Percentiles rank a stretch among this genome's conserved stretches.
Evolutionary conservation across 306 rosid genomes (phyloP).

Genomic region (Cucumis melo): DNA sequence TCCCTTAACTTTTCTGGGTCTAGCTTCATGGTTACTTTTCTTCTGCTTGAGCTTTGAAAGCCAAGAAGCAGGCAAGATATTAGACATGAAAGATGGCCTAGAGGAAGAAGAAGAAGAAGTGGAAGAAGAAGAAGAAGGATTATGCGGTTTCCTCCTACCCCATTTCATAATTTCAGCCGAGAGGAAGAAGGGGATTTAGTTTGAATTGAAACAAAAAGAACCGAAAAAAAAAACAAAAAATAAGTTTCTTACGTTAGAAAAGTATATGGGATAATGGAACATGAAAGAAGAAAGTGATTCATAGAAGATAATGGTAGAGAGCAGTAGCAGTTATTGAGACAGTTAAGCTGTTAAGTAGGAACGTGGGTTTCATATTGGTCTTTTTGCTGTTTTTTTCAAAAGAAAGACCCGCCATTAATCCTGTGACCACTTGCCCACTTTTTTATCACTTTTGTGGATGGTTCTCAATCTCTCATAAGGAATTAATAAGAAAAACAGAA

Average conservation of each 20-base stretch:
- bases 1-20: constrained; percentile 19
- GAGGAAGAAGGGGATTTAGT: not conserved
- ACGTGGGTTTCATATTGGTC: constrained; percentile 52
- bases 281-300: constrained; percentile 4
- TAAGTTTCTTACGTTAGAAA: not conserved
- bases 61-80: constrained; percentile 56
- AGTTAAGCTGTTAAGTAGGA: constrained; percentile 44
- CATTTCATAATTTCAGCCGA: constrained; percentile 33
- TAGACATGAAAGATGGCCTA: constrained; percentile 43
- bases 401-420: constrained; percentile 46
- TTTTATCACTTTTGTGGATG: constrained; percentile 14
- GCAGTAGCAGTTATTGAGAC: constrained; percentile 16
- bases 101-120: constrained; percentile 33
- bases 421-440: constrained; percentile 67
- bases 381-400: constrained; percentile 32
- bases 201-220: not conserved
- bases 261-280: not conserved
- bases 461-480: not conserved
- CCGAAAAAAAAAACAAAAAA: not conserved
- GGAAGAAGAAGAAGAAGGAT: constrained; percentile 21
- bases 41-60: constrained; percentile 61
- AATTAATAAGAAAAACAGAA: not conserved
- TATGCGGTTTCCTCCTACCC: constrained; percentile 37
- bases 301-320: constrained; percentile 15
- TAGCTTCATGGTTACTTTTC: constrained; percentile 25